Percentiles rank a stretch among this genome's conserved stretches.
phyloP scores from a whole-genome alignment of 495 filamentous ascomycete genomes.

The Cercophora newfieldiana region DNA sequence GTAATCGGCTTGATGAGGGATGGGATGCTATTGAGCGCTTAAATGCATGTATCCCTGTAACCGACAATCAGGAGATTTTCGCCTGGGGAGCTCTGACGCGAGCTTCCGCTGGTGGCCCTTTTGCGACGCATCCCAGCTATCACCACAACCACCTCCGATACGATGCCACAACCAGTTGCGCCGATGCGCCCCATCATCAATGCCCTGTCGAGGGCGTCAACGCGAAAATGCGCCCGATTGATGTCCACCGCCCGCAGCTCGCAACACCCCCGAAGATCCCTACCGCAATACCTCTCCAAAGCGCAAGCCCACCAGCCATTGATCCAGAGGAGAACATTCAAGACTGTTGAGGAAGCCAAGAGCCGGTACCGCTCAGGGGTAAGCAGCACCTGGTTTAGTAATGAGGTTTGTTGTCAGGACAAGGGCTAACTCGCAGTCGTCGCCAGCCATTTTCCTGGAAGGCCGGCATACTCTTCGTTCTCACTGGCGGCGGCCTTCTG shows the following conservation, averaged over 20 bases:
- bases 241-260: slow-evolving; percentile 27
- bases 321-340: slow-evolving; percentile 38
- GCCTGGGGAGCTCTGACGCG: slow-evolving; percentile 6
- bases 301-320: slow-evolving; percentile 34
- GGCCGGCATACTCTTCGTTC: slow-evolving; percentile 81
- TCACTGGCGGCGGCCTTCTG: slow-evolving; percentile 72
- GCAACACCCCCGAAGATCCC: slow-evolving; percentile 19
- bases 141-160: slow-evolving; percentile 9
- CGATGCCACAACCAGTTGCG: slow-evolving; percentile 32
- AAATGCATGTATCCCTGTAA: slow-evolving; percentile 19
- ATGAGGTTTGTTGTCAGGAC: neutral
- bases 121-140: neutral
- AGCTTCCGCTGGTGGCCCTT: slow-evolving; percentile 2
- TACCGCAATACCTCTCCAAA: slow-evolving; percentile 16
- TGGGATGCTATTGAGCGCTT: too few relatives aligned
- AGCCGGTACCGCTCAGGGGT: slow-evolving; percentile 54
- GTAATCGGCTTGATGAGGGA: neutral
- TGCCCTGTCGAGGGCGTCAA: slow-evolving; percentile 21
- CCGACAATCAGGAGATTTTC: slow-evolving; percentile 25
- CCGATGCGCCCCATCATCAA: slow-evolving; percentile 28
- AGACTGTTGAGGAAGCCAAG: slow-evolving; percentile 57
- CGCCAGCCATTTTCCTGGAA: slow-evolving; percentile 84
- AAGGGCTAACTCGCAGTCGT: slow-evolving; percentile 17
- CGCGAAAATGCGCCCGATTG: slow-evolving; percentile 30
- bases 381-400: slow-evolving; percentile 19